Base-by-base conservation (phyloP, 2,329 filamentous ascomycete genomes). In the Gnomoniopsis smithogilvyi region DNA sequence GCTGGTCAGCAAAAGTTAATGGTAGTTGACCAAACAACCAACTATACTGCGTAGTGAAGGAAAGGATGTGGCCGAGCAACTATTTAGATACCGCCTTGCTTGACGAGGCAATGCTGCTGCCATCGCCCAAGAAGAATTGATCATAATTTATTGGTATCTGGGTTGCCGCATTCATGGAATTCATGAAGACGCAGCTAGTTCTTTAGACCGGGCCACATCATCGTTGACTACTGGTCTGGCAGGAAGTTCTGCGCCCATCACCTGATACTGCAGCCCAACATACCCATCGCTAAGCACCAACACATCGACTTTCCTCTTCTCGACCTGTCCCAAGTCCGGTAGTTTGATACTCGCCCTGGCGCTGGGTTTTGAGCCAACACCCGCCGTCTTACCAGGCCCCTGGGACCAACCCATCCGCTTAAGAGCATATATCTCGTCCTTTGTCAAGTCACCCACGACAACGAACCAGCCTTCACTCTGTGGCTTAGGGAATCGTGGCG, bases 381-480 rank as follows among this genome's bases (percentile, higher is more conserved):
- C 72, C 11, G 78, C 69, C 34, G 65, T 64, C 58, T 59, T 19
- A 67, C 33, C 46, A 64, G 33, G 57, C 59, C 38, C 70, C 60
- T 56, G 66, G 59, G 67, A 63, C 93, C 95, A 98, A 1, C 87
- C 88, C 0, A 95, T 84, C 33, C 95, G 81, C 80, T 96, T 98
- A 63, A 99, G 79, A 2, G 90, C 94, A 3, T 96, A 74, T 43
- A 98, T 81, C 65, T 97, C 91, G 60, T 94, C 91, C 7, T 76
- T 82, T 0, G 77, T 77, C 2, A 83, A 68, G 66, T 90, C 86
- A 7, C 86, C 88, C 0, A 96, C 81, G 22, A 98, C 70, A 15
- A 95, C 84, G 72, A 99, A 98, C 83, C 88, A 98, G 0, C 93
- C 93, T 69, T 99, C 95, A 0, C 87, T 95, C 73, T 99, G 95